Percentiles rank a stretch among this genome's conserved stretches.
Evolutionary conservation across 1,284 basidiomycete genomes (phyloP).

Genomic region (Cutaneotrichosporon sp.): DNA sequence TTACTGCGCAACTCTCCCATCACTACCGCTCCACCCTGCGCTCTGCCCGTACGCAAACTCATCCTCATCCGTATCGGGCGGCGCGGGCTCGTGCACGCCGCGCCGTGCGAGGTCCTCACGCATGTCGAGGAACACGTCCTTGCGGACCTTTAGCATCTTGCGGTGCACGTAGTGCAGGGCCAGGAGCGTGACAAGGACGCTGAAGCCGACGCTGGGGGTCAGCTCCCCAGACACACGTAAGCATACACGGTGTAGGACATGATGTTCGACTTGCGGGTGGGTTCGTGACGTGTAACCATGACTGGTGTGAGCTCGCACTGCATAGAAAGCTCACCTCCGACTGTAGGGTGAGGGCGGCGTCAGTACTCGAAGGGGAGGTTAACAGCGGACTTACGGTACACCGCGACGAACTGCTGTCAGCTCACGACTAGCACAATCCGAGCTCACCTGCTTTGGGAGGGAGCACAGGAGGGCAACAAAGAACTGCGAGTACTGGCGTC

Average conservation of each 20-base stretch:
- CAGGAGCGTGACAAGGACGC: conserved; percentile 35
- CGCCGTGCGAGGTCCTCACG: conserved; percentile 29
- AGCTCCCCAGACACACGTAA: neutral
- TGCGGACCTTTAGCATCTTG: conserved; percentile 35
- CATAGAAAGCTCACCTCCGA: conserved; percentile 23
- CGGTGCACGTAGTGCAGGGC: conserved; percentile 35
- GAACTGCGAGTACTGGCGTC: conserved; percentile 40
- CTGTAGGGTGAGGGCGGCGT: conserved; percentile 8
- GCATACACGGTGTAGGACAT: conserved; percentile 31
- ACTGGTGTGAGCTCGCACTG: conserved; percentile 48
- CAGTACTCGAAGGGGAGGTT: neutral
- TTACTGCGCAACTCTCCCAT: no score
- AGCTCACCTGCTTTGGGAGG: conserved; percentile 50
- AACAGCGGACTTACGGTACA: conserved; percentile 24
- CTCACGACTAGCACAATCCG: no score
- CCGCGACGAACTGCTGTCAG: conserved; percentile 33
- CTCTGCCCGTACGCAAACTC: neutral
- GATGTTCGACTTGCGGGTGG: conserved; percentile 22
- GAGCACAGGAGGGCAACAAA: conserved; percentile 44
- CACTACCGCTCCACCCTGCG: no score
- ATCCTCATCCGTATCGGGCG: conserved; percentile 7
- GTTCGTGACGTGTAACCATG: conserved; percentile 62
- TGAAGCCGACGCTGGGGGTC: conserved; percentile 21
- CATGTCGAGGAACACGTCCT: conserved; percentile 33
- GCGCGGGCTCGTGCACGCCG: conserved; percentile 20